Evolutionary conservation across 2,329 filamentous ascomycete species (phyloP).

Genomic region (Neofusicoccum umdonicola): DNA sequence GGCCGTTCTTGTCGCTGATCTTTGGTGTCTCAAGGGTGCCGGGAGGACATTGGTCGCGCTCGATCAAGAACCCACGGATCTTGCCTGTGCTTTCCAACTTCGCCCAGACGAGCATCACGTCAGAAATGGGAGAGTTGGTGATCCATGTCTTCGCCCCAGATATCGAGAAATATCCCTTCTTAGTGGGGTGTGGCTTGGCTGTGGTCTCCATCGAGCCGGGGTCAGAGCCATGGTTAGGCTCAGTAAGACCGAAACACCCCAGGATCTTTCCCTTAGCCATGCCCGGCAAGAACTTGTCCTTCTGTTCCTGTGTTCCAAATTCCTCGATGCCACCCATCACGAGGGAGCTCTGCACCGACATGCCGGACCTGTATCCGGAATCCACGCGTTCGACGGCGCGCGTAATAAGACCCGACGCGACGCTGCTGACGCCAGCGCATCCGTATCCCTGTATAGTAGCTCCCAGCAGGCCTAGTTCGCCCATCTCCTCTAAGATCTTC

Average conservation of each 20-base stretch:
- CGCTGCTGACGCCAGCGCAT: constrained; percentile 82
- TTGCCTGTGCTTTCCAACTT: constrained; percentile 89
- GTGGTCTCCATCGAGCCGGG: constrained; percentile 87
- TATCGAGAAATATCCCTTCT: constrained; percentile 76
- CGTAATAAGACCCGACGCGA: constrained; percentile 86
- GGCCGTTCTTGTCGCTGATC: constrained; percentile 92
- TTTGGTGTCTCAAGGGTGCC: constrained; percentile 88
- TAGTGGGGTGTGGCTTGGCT: constrained; percentile 79
- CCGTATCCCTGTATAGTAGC: constrained; percentile 84
- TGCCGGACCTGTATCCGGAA: constrained; percentile 86
- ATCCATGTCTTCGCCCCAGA: constrained; percentile 93
- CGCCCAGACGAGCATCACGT: constrained; percentile 86
- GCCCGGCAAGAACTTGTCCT: constrained; percentile 75
- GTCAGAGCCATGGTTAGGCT: constrained; percentile 90
- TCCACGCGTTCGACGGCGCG: constrained; percentile 88
- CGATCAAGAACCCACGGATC: constrained; percentile 89
- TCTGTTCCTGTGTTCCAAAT: constrained; percentile 82
- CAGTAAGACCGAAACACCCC: constrained; percentile 85
- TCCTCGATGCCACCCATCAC: constrained; percentile 91
- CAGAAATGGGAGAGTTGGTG: constrained; percentile 87
- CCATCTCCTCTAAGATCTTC: constrained; percentile 87
- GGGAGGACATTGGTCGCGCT: constrained; percentile 78
- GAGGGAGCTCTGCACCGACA: constrained; percentile 91
- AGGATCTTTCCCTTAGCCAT: constrained; percentile 81
- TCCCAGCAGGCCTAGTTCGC: constrained; percentile 82